These are phyloP conservation scores for Croton setiger DNA, from an alignment of 441 rosid genomes.

Conservation along the genomic window DNA sequence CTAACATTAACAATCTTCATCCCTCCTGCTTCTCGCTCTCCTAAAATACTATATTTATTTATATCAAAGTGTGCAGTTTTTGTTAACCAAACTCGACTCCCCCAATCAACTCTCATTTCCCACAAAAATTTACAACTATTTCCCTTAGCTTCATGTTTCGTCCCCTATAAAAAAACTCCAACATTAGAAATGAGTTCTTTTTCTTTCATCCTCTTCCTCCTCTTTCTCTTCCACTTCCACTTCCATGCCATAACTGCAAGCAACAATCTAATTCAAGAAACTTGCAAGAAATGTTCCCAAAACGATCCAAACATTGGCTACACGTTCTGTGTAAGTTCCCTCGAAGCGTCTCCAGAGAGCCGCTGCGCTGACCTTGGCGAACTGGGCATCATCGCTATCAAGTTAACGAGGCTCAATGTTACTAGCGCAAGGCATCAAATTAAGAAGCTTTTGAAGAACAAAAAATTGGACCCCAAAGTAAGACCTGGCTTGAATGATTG, in stretches of 20 bases:
- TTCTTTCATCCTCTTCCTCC: constrained; percentile 25
- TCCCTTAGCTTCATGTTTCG: background rate
- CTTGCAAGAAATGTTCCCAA: constrained; percentile 46
- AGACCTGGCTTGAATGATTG: constrained; percentile 43
- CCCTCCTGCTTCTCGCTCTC: background rate
- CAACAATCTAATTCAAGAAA: constrained; percentile 32
- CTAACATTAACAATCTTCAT: no score
- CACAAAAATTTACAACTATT: background rate
- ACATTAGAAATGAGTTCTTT: background rate
- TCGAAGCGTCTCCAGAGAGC: constrained; percentile 37
- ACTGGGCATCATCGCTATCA: constrained; percentile 52
- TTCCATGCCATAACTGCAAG: constrained; percentile 11
- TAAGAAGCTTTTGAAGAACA: constrained; percentile 32
- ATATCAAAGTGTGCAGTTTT: no score
- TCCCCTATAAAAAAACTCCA: background rate
- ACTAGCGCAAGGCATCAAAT: constrained; percentile 35
- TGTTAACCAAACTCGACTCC: no score
- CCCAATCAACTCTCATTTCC: background rate
- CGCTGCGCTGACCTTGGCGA: constrained; percentile 29
- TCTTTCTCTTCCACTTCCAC: constrained; percentile 24
- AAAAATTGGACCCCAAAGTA: constrained; percentile 29
- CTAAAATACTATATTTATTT: no score
- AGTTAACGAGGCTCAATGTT: constrained; percentile 32
- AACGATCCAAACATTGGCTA: constrained; percentile 47
- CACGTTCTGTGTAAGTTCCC: constrained; percentile 47